Conservation (phyloP, 768 basidiomycete species). For the Suillus sp. region DNA sequence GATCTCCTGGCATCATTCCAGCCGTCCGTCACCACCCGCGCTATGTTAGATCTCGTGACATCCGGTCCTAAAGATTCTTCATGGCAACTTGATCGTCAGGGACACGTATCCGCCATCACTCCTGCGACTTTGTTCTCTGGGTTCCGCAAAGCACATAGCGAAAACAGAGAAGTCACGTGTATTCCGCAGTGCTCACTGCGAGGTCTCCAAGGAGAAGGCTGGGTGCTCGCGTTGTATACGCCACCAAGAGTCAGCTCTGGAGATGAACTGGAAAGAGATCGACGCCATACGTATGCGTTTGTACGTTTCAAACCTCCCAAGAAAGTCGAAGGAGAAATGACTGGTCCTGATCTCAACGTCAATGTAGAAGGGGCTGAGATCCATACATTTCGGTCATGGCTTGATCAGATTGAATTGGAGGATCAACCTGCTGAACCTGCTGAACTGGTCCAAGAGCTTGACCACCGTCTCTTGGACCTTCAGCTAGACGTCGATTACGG, state of each 20-base stretch:
- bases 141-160: neutral
- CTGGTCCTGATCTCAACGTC: neutral
- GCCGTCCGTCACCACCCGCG: neutral
- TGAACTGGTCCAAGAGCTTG: neutral
- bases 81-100: neutral
- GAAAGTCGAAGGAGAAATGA: neutral
- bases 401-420: neutral
- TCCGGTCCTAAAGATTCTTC: neutral
- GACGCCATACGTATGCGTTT: neutral
- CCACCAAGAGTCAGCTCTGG: neutral
- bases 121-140: conserved; percentile 1
- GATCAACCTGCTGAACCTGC: neutral
- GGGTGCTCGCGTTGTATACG: neutral
- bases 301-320: conserved; percentile 1
- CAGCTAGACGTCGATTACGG: neutral
- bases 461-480: neutral
- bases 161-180: neutral
- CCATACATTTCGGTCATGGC: conserved; percentile 2
- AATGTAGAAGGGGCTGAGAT: neutral
- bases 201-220: neutral
- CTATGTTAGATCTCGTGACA: neutral
- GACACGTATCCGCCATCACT: neutral
- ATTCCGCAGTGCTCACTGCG: neutral
- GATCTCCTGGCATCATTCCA: neutral
- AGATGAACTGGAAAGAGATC: neutral